A percentile compares a stretch with the other conserved stretches of the same genome.
Conservation (phyloP, 2,329 filamentous ascomycete species). For the Hypocrella siamensis region DNA sequence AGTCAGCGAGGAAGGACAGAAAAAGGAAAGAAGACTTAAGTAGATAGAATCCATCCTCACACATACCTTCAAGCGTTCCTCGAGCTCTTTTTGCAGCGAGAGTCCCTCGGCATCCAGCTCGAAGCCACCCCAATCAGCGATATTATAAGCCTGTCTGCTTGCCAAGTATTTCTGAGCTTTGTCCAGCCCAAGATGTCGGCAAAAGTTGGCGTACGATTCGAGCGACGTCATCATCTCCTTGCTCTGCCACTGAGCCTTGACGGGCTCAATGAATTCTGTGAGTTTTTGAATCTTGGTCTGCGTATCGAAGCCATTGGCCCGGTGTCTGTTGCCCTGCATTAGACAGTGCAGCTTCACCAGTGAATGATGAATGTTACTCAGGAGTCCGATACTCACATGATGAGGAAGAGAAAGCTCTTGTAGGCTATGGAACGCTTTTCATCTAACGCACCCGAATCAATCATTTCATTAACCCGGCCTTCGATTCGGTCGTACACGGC, state of each 20-base stretch:
- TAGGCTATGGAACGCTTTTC: conserved; percentile 76
- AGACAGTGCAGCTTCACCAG: conserved; percentile 2
- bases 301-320: conserved; percentile 58
- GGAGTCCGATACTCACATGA: conserved; percentile 56
- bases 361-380: too few relatives aligned
- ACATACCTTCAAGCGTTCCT: conserved; percentile 53
- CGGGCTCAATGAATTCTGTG: conserved; percentile 63
- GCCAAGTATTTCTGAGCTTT: conserved; percentile 69
- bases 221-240: conserved; percentile 51
- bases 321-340: conserved; percentile 42
- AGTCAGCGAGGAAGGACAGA: too few relatives aligned
- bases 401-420: conserved; percentile 82
- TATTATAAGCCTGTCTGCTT: conserved; percentile 53
- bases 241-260: conserved; percentile 67
- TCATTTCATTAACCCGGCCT: conserved; percentile 65
- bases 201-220: conserved; percentile 66
- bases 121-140: conserved; percentile 70
- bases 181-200: conserved; percentile 60
- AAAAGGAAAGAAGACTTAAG: too few relatives aligned
- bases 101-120: conserved; percentile 67
- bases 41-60: not conserved
- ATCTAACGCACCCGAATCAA: conserved; percentile 56
- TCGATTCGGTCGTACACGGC: conserved; percentile 81
- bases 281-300: conserved; percentile 57
- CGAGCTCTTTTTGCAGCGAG: conserved; percentile 61